Evolutionary conservation across 257 asterid species (phyloP).

Genomic region (Misopates orontium): DNA sequence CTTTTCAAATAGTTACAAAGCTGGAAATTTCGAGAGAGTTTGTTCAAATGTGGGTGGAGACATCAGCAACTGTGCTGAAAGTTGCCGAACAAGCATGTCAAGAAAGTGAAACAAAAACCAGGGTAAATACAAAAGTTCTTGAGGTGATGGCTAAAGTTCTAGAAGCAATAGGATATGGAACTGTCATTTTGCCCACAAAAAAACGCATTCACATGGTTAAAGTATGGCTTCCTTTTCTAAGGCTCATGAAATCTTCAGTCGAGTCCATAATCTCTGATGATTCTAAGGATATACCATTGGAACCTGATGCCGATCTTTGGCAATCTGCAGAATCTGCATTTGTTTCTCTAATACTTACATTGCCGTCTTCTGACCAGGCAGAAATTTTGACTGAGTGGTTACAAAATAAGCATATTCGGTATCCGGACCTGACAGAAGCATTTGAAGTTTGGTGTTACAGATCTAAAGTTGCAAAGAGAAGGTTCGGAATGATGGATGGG

Average conservation of each 20-base stretch:
- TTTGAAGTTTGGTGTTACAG: conserved; percentile 91
- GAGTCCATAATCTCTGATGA: conserved; percentile 46
- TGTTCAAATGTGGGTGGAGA: conserved; percentile 60
- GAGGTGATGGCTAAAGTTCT: conserved; percentile 53
- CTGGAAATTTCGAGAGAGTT: conserved; percentile 59
- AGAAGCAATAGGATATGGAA: conserved; percentile 55
- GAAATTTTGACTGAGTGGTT: conserved; percentile 77
- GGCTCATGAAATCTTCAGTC: conserved; percentile 49
- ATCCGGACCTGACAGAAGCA: conserved; percentile 88
- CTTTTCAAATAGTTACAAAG: conserved; percentile 61
- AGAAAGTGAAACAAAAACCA: conserved; percentile 24
- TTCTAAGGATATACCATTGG: conserved; percentile 41
- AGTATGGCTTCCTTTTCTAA: conserved; percentile 33
- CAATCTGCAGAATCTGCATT: conserved; percentile 74
- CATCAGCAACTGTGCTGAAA: conserved; percentile 46
- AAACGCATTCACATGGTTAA: conserved; percentile 49
- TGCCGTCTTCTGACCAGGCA: conserved; percentile 79
- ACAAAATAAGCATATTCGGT: conserved; percentile 48
- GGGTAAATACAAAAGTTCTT: conserved; percentile 41
- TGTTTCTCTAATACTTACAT: conserved; percentile 63
- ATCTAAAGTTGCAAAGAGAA: conserved; percentile 75
- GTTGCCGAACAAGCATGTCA: conserved; percentile 36
- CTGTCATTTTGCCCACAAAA: conserved; percentile 40
- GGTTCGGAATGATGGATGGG: conserved; percentile 51
- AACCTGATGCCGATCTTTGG: conserved; percentile 70